Evolutionary conservation across 2,329 filamentous ascomycete genomes (phyloP), one percentile per base, ranked within the genome.

Genomic region (Ophiocordyceps polyrhachis-furcata): DNA sequence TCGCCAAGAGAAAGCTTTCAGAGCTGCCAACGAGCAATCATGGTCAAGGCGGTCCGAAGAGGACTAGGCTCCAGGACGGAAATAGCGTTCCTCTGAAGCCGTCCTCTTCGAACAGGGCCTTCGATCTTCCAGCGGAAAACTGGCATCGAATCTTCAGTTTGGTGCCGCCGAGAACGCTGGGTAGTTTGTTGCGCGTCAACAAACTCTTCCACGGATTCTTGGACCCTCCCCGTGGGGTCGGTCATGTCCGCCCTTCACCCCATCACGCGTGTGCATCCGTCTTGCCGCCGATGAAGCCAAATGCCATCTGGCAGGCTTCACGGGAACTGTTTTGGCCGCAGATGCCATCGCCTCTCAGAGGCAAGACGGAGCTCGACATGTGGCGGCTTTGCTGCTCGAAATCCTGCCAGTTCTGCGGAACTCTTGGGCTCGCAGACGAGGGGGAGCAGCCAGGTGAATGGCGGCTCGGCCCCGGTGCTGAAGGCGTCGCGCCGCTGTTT

Each of bases 131-230:
- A 55, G 65, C 68, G 52, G 73, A 79, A 61, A 63, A 83, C 54
- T 84, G 81, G 79, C 79, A 84, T 55, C 70, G 72, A 55, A 67
- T 84, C 54, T 83, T 85, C 59, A 71, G 70, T 54, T 78, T 76
- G 57, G 71, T 77, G 58, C 70, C 76, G 47, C 79, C 81, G 46
- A 68, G 62, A 57, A 66, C 70, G 49, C 65, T 86, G 55, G 78
- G 78, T 55, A 70, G 66, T 61, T 67, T 84, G 64, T 67, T 84
- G 61, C 63, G 66, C 59, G 73, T 81, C 67, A 83, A 77, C 68
- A 79, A 69, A 62, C 60, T 70, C 55, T 85, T 85, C 64, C 71
- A 75, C 64, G 55, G 54, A 46, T 73, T 71, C 60, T 71, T 81
- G 55, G 68, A 73, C 52, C 65, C 71, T 43, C 61, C 58, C 43